These are phyloP conservation scores for Echium plantagineum DNA, from an alignment of 257 asterid species.

Conservation along the genomic window DNA sequence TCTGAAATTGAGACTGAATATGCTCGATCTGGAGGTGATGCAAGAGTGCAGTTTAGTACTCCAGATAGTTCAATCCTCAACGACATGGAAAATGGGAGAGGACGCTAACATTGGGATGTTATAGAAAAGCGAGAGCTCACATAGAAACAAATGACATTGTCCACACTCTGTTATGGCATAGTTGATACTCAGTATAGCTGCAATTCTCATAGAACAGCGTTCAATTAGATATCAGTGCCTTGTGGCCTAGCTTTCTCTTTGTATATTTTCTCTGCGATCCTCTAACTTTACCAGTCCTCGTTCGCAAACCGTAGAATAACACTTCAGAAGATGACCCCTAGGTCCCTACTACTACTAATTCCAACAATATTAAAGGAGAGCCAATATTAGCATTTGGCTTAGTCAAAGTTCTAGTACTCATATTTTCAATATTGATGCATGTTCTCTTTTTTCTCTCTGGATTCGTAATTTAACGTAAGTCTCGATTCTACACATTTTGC, in stretches of 20 bases:
- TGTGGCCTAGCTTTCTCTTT: not conserved
- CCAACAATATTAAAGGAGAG: not conserved
- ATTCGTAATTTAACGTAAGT: too few relatives aligned
- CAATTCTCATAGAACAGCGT: not conserved
- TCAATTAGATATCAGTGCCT: not conserved
- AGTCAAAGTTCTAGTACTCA: not conserved
- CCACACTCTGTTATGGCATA: not conserved
- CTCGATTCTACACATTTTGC: too few relatives aligned
- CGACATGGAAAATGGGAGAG: constrained; percentile 33
- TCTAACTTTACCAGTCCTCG: not conserved
- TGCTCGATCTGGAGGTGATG: constrained; percentile 19
- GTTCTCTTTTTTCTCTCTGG: too few relatives aligned
- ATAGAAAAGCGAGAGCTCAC: not conserved
- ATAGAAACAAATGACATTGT: not conserved
- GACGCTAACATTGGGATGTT: constrained; percentile 18
- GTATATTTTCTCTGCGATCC: not conserved
- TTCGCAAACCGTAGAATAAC: not conserved
- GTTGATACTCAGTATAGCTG: not conserved
- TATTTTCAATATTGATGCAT: not conserved
- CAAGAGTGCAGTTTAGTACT: constrained; percentile 13
- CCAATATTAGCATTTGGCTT: not conserved
- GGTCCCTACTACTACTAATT: not conserved
- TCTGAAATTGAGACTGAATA: constrained; percentile 36
- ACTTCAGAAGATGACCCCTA: not conserved
- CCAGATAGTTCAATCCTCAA: constrained; percentile 22